Percentiles rank a stretch among this genome's conserved stretches.
These are phyloP conservation scores for Boechera stricta DNA, from an alignment of 345 rosid species.

Conservation along the genomic window DNA sequence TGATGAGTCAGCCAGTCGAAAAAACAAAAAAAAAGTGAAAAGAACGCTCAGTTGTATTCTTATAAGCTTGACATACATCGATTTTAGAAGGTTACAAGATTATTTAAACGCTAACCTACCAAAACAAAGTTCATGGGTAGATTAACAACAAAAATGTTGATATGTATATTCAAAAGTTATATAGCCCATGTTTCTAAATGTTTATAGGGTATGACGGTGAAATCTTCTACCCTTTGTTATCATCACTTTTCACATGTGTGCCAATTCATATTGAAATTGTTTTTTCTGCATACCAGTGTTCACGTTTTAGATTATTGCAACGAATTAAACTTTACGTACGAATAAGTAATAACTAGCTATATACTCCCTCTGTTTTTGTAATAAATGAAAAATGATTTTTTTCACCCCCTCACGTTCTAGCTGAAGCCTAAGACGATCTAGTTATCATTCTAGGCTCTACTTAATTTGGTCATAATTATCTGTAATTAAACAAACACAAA, in stretches of 20 bases:
- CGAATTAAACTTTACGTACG: conserved; percentile 7
- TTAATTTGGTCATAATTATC: background rate
- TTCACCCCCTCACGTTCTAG: background rate
- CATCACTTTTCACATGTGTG: background rate
- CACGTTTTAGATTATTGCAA: conserved; percentile 5
- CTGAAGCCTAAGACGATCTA: conserved; percentile 26
- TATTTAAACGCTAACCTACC: background rate
- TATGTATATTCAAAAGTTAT: background rate
- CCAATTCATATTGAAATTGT: conserved; percentile 5
- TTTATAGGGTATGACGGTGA: background rate
- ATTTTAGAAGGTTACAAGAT: background rate
- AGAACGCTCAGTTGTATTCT: background rate
- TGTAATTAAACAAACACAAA: conserved; percentile 16
- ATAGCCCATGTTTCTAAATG: background rate
- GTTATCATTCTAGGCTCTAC: conserved; percentile 9
- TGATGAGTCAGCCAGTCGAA: background rate
- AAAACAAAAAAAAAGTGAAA: background rate
- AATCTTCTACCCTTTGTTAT: background rate
- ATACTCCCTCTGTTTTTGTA: background rate
- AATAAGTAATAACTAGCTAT: background rate
- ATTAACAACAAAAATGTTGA: background rate
- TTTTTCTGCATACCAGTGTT: background rate
- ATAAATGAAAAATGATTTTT: background rate
- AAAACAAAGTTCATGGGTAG: background rate
- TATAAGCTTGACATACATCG: background rate